Evolutionary conservation across 2,329 filamentous ascomycete species (phyloP).

Genomic region (Fusarium paranaense): DNA sequence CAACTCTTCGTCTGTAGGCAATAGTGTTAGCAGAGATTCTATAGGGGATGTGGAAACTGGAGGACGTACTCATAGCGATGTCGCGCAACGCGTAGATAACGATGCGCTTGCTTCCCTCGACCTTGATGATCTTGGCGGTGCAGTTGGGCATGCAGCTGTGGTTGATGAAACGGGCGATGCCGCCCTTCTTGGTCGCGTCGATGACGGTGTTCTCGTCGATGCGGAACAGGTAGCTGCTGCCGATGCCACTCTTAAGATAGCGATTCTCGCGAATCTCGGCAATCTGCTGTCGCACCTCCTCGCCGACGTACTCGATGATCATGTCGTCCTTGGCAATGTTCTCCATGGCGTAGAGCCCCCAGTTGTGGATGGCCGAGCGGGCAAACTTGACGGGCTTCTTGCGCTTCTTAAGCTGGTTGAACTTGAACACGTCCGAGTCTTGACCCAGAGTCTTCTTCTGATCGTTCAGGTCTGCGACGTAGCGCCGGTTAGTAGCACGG

Average conservation of each 20-base stretch:
- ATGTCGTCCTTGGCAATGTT: conserved; percentile 98
- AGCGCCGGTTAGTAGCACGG: conserved; percentile 93
- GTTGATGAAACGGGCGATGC: conserved; percentile 98
- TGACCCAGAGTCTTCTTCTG: conserved; percentile 88
- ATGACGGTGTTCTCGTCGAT: conserved; percentile 98
- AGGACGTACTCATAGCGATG: conserved; percentile 88
- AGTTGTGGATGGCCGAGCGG: conserved; percentile 97
- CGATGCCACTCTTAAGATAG: conserved; percentile 96
- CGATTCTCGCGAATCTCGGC: conserved; percentile 94
- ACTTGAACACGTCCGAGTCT: conserved; percentile 92
- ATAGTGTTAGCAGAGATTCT: conserved; percentile 16
- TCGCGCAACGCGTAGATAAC: conserved; percentile 98
- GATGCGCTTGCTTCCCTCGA: conserved; percentile 97
- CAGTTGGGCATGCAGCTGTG: conserved; percentile 98
- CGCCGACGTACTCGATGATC: conserved; percentile 99
- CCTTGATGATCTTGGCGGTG: conserved; percentile 99
- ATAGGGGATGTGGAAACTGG: not conserved
- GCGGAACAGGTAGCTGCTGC: conserved; percentile 96
- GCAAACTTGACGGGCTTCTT: conserved; percentile 99
- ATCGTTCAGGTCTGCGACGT: conserved; percentile 93
- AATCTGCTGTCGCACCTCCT: conserved; percentile 96
- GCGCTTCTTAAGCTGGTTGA: conserved; percentile 99
- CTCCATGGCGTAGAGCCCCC: conserved; percentile 97
- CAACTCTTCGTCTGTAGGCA: conserved; percentile 86
- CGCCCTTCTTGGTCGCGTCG: conserved; percentile 97